phyloP scores from a whole-genome alignment of 352 stramenopile species.

The Pilasporangium apinafurcum region DNA sequence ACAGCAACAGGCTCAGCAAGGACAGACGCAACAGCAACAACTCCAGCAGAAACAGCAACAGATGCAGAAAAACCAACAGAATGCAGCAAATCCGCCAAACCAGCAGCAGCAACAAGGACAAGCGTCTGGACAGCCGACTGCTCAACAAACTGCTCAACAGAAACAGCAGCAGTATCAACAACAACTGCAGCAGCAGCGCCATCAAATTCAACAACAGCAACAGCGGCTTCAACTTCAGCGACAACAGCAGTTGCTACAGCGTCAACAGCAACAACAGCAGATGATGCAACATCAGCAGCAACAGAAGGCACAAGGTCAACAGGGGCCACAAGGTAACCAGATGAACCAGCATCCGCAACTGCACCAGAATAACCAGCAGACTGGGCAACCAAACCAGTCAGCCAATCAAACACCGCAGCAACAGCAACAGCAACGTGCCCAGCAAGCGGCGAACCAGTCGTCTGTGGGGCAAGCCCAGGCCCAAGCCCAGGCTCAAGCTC shows the following conservation, averaged over 20 bases:
- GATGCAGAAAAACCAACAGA: slow-evolving; percentile 8
- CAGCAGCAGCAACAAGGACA: slow-evolving; percentile 18
- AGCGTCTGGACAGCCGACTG: slow-evolving; percentile 5
- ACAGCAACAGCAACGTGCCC: slow-evolving; percentile 15
- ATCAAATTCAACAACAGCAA: slow-evolving; percentile 42
- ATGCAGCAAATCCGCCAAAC: slow-evolving; percentile 5
- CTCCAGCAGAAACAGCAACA: slow-evolving; percentile 9
- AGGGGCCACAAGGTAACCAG: neutral
- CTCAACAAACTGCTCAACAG: slow-evolving; percentile 30
- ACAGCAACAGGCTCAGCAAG: slow-evolving; percentile 22
- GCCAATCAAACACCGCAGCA: slow-evolving; percentile 17
- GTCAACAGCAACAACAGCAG: slow-evolving; percentile 33
- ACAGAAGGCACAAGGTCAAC: slow-evolving; percentile 10
- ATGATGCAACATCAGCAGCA: slow-evolving; percentile 22
- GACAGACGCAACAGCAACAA: slow-evolving; percentile 14
- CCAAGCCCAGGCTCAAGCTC: slow-evolving; percentile 5
- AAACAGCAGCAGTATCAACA: slow-evolving; percentile 31
- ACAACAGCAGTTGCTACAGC: slow-evolving; percentile 38
- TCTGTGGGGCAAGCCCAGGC: slow-evolving; percentile 1
- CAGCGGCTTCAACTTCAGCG: slow-evolving; percentile 10
- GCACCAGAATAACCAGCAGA: slow-evolving; percentile 18
- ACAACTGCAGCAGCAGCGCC: slow-evolving; percentile 36
- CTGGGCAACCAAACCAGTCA: slow-evolving; percentile 17
- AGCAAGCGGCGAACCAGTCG: slow-evolving; percentile 14
- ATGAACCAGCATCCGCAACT: slow-evolving; percentile 11